phyloP scores from a whole-genome alignment of 2,329 filamentous ascomycete genomes.

The Fusarium nematophilum region DNA sequence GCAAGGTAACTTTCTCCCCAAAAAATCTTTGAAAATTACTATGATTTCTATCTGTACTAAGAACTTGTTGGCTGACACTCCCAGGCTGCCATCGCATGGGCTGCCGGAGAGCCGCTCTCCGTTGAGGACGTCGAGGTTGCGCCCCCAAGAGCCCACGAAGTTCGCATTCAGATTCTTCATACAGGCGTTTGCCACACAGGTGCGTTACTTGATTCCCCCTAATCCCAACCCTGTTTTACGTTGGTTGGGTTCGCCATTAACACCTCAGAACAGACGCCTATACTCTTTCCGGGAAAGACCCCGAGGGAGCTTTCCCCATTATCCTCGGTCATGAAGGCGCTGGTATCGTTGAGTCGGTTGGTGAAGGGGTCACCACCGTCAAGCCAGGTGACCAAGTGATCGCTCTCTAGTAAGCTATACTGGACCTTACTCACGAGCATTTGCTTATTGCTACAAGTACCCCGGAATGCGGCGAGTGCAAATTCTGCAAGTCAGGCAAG shows the following conservation, averaged over 20 bases:
- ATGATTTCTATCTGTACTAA: no score
- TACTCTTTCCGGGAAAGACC: conserved; percentile 95
- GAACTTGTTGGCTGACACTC: no score
- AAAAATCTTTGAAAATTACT: no score
- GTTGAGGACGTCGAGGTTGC: conserved; percentile 94
- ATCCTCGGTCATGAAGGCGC: conserved; percentile 92
- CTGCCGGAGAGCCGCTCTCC: conserved; percentile 87
- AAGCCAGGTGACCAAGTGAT: conserved; percentile 94
- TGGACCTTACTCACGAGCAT: conserved; percentile 14
- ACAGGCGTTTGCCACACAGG: conserved; percentile 99
- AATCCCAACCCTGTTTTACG: conserved; percentile 9
- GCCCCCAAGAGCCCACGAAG: conserved; percentile 90
- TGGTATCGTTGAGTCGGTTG: conserved; percentile 91
- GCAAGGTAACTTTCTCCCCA: no score
- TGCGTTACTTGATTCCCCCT: conserved; percentile 58
- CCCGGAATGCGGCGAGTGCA: conserved; percentile 96
- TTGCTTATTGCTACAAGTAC: no score
- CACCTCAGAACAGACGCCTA: conserved; percentile 96
- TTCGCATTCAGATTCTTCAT: conserved; percentile 96
- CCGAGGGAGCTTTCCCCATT: conserved; percentile 92
- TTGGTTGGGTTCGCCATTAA: no score
- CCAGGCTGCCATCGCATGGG: conserved; percentile 98
- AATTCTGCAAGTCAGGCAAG: conserved; percentile 99
- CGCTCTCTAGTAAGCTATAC: conserved; percentile 78
- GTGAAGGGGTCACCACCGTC: conserved; percentile 93